A percentile compares a stretch with the other conserved stretches of the same genome.
These are phyloP conservation scores for Nakazawaea populi DNA, from an alignment of 805 yeast species.

Conservation along the genomic window DNA sequence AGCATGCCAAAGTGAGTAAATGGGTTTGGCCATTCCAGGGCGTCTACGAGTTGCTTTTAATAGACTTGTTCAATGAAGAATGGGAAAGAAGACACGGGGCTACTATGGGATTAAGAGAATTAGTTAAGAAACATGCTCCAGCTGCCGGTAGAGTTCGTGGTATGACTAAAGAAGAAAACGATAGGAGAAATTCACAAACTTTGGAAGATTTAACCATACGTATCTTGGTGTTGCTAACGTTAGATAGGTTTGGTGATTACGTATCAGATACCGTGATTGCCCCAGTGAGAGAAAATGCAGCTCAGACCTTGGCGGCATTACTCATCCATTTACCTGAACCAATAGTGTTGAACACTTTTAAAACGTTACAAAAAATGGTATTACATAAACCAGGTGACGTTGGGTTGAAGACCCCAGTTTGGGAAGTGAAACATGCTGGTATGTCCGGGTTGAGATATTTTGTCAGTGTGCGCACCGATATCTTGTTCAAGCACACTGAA, in stretches of 20 bases:
- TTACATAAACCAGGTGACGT: constrained; percentile 47
- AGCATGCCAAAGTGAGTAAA: constrained; percentile 66
- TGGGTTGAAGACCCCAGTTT: constrained; percentile 49
- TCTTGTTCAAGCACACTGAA: constrained; percentile 54
- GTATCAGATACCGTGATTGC: constrained; percentile 97
- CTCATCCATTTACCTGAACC: constrained; percentile 64
- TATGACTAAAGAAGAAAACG: constrained; percentile 55
- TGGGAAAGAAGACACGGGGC: constrained; percentile 99
- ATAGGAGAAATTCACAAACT: constrained; percentile 55
- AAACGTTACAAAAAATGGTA: constrained; percentile 61
- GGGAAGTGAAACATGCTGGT: constrained; percentile 99
- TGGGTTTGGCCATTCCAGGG: constrained; percentile 94
- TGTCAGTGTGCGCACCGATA: constrained; percentile 81
- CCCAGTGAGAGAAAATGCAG: constrained; percentile 95
- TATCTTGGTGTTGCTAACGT: constrained; percentile 76
- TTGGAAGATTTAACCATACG: constrained; percentile 87
- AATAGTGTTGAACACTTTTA: constrained; percentile 56
- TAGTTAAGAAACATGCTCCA: constrained; percentile 72
- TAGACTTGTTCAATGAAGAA: constrained; percentile 72
- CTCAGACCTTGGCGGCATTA: constrained; percentile 89
- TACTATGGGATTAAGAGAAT: constrained; percentile 84
- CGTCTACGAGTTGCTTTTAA: constrained; percentile 72
- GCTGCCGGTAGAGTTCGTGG: constrained; percentile 82
- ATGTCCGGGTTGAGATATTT: constrained; percentile 88
- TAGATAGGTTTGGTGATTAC: constrained; percentile 95